Base-by-base conservation (phyloP, 2,329 filamentous ascomycete genomes). In the Penicillium sp. region DNA sequence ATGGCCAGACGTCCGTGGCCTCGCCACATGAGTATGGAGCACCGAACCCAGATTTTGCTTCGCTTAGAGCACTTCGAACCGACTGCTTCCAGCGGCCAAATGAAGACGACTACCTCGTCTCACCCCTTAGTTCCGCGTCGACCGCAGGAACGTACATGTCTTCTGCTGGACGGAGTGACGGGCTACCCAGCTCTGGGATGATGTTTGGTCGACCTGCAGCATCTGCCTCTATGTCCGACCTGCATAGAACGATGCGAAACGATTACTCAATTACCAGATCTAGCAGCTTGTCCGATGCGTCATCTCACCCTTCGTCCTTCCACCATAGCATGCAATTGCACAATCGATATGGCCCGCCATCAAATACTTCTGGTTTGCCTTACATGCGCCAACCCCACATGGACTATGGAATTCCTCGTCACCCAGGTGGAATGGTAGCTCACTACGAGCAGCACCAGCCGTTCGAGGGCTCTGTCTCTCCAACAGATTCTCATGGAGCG, bases 1-100 rank as follows among this genome's bases (percentile, higher is more conserved):
- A 77, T 31, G 76, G 82, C 54, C 79, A 80, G 57, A 81, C 80
- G 43, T 76, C 82, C n/a, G 71, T 83, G 61, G 75, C 78, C 47
- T 82, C 79, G 41, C 78, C 82, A 41, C 75, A 73, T 53, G 71
- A 70, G 10, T 80, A 78, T 60, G 69, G 72, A 10, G 71, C 75
- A 45, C 70, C 71, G 43, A 75, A 79, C 62, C 66, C 75, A n/a
- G 76, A 81, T 61, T 62, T 69, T 62, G 65, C 68, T 20, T 54
- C 57, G 35, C 57, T 67, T 42, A 65, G 74, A 62, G 69, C 72
- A 38, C 60, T 78, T 22, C 68, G 73, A n/a, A 71, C 75, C 14
- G 74, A 75, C 60, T 71, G 67, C 34, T 61, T 73, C 28, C 71
- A 69, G 45, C 69, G 72, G 39, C 61, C 71, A 22, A 70, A 67